A percentile compares a stretch with the other conserved stretches of the same genome.
Evolutionary conservation across 805 yeast species (phyloP).

Genomic region (Huiozyma naganishii): DNA sequence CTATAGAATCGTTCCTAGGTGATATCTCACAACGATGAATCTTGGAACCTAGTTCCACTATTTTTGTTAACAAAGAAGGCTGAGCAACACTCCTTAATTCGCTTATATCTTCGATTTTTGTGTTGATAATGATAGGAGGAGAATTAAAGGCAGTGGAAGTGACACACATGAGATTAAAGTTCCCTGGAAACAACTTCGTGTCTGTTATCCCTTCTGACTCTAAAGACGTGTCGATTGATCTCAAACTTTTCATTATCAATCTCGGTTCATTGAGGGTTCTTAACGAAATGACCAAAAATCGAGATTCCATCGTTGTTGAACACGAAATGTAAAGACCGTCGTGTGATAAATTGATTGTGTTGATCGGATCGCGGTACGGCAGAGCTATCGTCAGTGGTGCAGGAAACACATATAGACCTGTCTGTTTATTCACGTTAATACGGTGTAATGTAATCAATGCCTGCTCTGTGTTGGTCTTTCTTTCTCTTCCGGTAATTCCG

Average conservation of each 20-base stretch:
- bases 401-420: constrained; percentile 23
- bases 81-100: constrained; percentile 38
- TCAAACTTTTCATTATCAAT: constrained; percentile 54
- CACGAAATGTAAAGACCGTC: constrained; percentile 64
- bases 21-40: constrained; percentile 68
- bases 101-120: constrained; percentile 40
- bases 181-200: constrained; percentile 59
- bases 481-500: constrained; percentile 74
- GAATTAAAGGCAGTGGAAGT: constrained; percentile 54
- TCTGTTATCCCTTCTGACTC: constrained; percentile 89
- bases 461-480: constrained; percentile 57
- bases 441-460: constrained; percentile 59
- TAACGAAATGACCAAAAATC: constrained; percentile 67
- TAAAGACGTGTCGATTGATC: constrained; percentile 51
- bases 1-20: constrained; percentile 80
- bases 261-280: constrained; percentile 54
- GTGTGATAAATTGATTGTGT: constrained; percentile 59
- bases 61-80: constrained; percentile 48
- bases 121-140: constrained; percentile 57
- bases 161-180: constrained; percentile 41
- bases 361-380: constrained; percentile 81
- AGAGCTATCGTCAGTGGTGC: constrained; percentile 64
- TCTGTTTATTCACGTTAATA: constrained; percentile 16
- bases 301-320: constrained; percentile 55
- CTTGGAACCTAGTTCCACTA: constrained; percentile 72